These are phyloP conservation scores for Rhodotorula sp. DNA, from an alignment of 1,284 basidiomycete species.

Conservation along the genomic window DNA sequence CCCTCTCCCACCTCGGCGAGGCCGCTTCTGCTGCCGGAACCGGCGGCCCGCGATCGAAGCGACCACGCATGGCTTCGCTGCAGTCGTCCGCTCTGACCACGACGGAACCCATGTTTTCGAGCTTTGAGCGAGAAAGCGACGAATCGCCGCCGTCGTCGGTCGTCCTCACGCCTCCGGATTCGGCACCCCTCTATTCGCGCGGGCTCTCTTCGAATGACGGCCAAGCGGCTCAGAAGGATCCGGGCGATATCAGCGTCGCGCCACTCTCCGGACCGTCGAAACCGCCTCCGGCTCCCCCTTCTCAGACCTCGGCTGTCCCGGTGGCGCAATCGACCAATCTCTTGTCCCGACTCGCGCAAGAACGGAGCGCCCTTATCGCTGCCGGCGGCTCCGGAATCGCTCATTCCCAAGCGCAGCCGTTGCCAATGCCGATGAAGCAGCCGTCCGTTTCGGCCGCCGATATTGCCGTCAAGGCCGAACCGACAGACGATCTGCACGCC, in stretches of 20 bases:
- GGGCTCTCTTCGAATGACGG: neutral
- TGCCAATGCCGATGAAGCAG: slow-evolving; percentile 22
- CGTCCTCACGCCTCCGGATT: slow-evolving; percentile 22
- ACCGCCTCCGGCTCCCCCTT: neutral
- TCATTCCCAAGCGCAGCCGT: slow-evolving; percentile 14
- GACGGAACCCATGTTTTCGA: slow-evolving; percentile 6
- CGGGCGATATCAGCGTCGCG: slow-evolving; percentile 2
- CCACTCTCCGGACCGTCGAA: neutral
- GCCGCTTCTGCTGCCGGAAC: neutral
- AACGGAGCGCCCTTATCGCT: slow-evolving; percentile 17
- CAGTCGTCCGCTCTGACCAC: neutral
- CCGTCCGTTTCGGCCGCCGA: neutral
- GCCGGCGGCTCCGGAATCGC: neutral
- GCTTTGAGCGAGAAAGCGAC: slow-evolving; percentile 13
- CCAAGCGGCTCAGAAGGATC: neutral
- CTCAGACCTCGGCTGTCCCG: neutral
- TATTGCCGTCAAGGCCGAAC: slow-evolving; percentile 4
- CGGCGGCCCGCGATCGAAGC: slow-evolving; percentile 3
- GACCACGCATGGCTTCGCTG: slow-evolving; percentile 21
- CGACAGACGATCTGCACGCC: neutral
- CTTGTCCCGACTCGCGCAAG: slow-evolving; percentile 21
- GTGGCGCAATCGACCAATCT: neutral
- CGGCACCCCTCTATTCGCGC: neutral
- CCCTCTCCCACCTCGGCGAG: slow-evolving; percentile 7
- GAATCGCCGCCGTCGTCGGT: slow-evolving; percentile 27